These are phyloP conservation scores for Cucurbitaria berberidis DNA, from an alignment of 2,329 filamentous ascomycete species.

Conservation along the genomic window DNA sequence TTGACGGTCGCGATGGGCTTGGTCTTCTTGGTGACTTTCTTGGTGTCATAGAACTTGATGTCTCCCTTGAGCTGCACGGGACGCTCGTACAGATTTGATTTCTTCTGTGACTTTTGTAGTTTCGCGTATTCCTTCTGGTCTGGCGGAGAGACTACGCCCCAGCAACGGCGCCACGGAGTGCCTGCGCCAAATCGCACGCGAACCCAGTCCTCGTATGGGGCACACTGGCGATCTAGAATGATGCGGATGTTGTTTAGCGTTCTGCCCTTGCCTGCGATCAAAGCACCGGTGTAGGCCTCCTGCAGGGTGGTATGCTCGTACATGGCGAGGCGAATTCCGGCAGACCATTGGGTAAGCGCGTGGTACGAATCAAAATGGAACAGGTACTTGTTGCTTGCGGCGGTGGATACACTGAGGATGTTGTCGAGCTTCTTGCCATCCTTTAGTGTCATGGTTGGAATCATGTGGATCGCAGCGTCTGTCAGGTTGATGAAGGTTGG, in stretches of 20 bases:
- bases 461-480: slow-evolving; percentile 96
- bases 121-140: slow-evolving; percentile 92
- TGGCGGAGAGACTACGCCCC: slow-evolving; percentile 92
- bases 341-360: slow-evolving; percentile 93
- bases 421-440: slow-evolving; percentile 88
- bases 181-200: slow-evolving; percentile 94
- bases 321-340: slow-evolving; percentile 90
- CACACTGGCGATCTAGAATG: slow-evolving; percentile 81
- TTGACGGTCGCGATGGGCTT: slow-evolving; percentile 89
- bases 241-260: slow-evolving; percentile 84
- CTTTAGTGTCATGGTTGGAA: slow-evolving; percentile 81
- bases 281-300: slow-evolving; percentile 93
- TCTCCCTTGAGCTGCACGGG: slow-evolving; percentile 77
- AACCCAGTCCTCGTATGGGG: slow-evolving; percentile 89
- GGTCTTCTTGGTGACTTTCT: slow-evolving; percentile 90
- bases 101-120: slow-evolving; percentile 79
- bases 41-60: slow-evolving; percentile 92
- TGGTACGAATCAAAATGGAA: slow-evolving; percentile 96
- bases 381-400: slow-evolving; percentile 92
- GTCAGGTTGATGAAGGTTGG: slow-evolving; percentile 96
- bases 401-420: slow-evolving; percentile 93
- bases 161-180: slow-evolving; percentile 94
- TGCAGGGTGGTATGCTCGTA: slow-evolving; percentile 92
- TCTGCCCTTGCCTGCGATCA: slow-evolving; percentile 95
- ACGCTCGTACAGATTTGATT: slow-evolving; percentile 83